phyloP scores from a whole-genome alignment of 1,284 basidiomycete genomes.

The Malassezia dermatis region DNA sequence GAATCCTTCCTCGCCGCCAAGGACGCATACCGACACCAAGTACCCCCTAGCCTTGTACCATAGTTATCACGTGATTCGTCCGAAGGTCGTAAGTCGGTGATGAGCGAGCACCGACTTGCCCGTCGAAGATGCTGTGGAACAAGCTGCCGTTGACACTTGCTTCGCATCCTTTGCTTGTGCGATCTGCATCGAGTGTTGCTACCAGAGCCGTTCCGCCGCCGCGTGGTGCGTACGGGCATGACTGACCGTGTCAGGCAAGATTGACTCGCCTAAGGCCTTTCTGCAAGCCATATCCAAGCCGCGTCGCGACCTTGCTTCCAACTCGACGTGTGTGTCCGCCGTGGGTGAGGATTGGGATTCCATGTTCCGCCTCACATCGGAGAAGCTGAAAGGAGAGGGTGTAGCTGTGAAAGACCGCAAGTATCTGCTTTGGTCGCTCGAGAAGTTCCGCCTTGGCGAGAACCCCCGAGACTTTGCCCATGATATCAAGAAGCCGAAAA shows the following conservation, averaged over 20 bases:
- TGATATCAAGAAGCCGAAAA: slow-evolving; percentile 60
- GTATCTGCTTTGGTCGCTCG: slow-evolving; percentile 65
- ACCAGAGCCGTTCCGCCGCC: slow-evolving; percentile 2
- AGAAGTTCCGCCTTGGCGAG: slow-evolving; percentile 60
- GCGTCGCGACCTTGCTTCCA: slow-evolving; percentile 55
- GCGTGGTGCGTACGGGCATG: slow-evolving; percentile 2
- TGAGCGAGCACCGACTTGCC: neutral
- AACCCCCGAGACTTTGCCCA: slow-evolving; percentile 58
- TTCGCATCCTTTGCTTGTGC: neutral
- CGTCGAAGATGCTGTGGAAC: neutral
- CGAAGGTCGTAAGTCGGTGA: neutral
- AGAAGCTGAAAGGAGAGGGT: slow-evolving; percentile 58
- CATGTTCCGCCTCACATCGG: slow-evolving; percentile 58
- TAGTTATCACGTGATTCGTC: slow-evolving; percentile 6
- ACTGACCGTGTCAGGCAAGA: neutral
- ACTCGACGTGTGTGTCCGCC: slow-evolving; percentile 27
- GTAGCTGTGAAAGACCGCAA: slow-evolving; percentile 60
- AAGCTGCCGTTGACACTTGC: neutral
- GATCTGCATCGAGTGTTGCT: slow-evolving; percentile 2
- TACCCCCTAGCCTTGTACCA: neutral
- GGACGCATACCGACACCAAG: neutral
- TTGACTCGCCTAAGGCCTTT: slow-evolving; percentile 50
- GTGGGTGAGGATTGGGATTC: slow-evolving; percentile 57
- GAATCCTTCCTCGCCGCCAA: slow-evolving; percentile 2
- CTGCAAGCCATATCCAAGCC: slow-evolving; percentile 62